Evolutionary conservation across 108 stramenopile genomes (phyloP), one percentile per base, ranked within the genome.

Genomic region (Mediolabrus comicus): DNA sequence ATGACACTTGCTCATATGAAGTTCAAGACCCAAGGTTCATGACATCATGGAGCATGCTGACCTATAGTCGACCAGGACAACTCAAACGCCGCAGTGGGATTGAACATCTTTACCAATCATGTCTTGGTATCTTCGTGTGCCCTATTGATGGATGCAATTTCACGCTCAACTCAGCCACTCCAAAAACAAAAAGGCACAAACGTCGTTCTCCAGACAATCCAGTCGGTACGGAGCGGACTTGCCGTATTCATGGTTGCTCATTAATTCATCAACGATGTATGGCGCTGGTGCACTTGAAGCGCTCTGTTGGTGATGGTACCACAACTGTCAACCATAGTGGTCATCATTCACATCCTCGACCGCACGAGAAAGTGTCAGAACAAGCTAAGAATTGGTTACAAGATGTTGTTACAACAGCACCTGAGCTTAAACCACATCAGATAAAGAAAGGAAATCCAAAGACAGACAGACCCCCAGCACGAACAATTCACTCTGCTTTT

Each of bases 91-190:
- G 29, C 3, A 59, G 22, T 28, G 29, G 11, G 14, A 11, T 11
- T 14, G 14, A 41, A 14, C 39, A 14, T 11, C 26, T 30, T 32
- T 59, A 59, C 31, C 58, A 30, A 0, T 6, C 27, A 6, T 59
- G 58, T 32, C 58, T 59, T 13, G 58, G 58, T 32, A 28, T 59
- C 22, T 59, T 10, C 30, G 22, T 32, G 7, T 59, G 58, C 58
- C 58, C 58, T 9, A 13, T 59, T 26, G 58, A 29, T 32, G 31
- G 31, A 6, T 59, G 58, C 31, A 29, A 29, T 19, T 30, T 30
- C 11, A 13, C 29, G 19, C 7, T 4, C 4, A 4, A 4, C 29
- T 19, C 58, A 8, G 31, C 13, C 3, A 9, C 22, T 8, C 13
- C 58, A 7, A 59, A 59, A 22, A 1, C 7, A 7, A 36, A 59